Percentiles rank a stretch among this genome's conserved stretches.
Conservation (phyloP, 2,329 filamentous ascomycete genomes). For the Orbilia quercus region DNA sequence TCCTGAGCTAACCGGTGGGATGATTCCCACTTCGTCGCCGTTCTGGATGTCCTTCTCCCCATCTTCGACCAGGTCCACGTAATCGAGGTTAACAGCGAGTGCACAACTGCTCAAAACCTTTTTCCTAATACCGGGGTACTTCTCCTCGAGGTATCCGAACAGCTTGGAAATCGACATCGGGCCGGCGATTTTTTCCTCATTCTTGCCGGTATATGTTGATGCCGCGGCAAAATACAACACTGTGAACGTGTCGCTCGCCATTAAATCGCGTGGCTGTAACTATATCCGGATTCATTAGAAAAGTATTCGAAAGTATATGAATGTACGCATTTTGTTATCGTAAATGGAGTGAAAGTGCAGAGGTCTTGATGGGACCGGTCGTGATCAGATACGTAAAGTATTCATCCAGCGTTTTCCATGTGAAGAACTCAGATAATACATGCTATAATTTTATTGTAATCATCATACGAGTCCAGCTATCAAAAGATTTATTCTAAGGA, state of each 20-base stretch:
- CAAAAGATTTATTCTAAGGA: not conserved
- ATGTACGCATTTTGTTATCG: not conserved
- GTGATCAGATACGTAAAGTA: conserved; percentile 19
- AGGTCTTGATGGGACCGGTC: not conserved
- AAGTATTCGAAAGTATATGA: not conserved
- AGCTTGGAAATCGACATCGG: conserved; percentile 73
- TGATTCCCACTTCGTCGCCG: conserved; percentile 86
- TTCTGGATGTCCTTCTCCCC: conserved; percentile 70
- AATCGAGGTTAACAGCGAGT: conserved; percentile 82
- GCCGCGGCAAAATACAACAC: conserved; percentile 85
- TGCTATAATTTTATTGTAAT: conserved; percentile 28
- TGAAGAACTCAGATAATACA: conserved; percentile 32
- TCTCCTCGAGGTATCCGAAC: conserved; percentile 75
- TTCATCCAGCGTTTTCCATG: conserved; percentile 19
- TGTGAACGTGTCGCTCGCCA: conserved; percentile 73
- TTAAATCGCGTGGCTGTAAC: not conserved
- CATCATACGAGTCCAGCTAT: conserved; percentile 2
- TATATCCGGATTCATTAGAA: not conserved
- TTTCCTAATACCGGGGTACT: conserved; percentile 75
- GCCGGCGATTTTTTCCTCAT: conserved; percentile 74
- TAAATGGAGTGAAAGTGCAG: not conserved
- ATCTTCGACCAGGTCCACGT: conserved; percentile 74
- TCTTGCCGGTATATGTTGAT: conserved; percentile 75
- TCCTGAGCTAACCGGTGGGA: conserved; percentile 87
- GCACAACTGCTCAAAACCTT: conserved; percentile 78